Evolutionary conservation across 768 basidiomycete species (phyloP).

Genomic region (Albatrellus ellisii): DNA sequence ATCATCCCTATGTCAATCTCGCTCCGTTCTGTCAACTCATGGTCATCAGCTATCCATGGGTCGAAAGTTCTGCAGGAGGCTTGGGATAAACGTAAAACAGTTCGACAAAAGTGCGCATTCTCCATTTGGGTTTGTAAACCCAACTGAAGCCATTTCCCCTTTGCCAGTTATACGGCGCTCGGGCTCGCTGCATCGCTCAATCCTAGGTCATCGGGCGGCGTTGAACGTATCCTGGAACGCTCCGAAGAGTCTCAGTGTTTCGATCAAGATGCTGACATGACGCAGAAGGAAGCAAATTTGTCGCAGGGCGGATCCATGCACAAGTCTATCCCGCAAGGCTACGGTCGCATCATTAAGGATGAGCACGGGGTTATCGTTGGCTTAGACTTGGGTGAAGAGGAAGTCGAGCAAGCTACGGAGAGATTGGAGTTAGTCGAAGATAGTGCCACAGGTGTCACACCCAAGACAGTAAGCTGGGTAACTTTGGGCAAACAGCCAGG

Average conservation of each 20-base stretch:
- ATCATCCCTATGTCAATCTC: constrained; percentile 13
- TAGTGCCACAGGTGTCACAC: constrained; percentile 1
- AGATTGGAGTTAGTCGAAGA: too few relatives aligned
- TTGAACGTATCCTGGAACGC: constrained; percentile 28
- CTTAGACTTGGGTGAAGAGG: constrained; percentile 8
- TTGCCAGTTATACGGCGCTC: constrained; percentile 56
- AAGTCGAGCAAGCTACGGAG: constrained; percentile 1
- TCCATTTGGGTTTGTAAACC: constrained; percentile 6
- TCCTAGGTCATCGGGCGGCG: constrained; percentile 55
- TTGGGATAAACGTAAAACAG: constrained; percentile 83
- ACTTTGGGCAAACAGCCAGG: neutral
- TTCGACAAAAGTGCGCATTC: constrained; percentile 75
- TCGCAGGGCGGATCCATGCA: neutral
- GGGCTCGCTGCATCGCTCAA: constrained; percentile 62
- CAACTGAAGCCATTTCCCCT: constrained; percentile 8
- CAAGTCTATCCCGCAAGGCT: neutral
- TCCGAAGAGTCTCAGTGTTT: constrained; percentile 9
- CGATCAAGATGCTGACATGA: constrained; percentile 7
- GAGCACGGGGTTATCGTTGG: constrained; percentile 7
- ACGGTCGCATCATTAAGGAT: constrained; percentile 10
- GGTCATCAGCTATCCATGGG: constrained; percentile 53
- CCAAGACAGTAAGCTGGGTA: constrained; percentile 1
- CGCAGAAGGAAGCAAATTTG: neutral
- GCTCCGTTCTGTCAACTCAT: constrained; percentile 7
- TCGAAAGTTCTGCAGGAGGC: constrained; percentile 71